Percentiles rank a stretch among this genome's conserved stretches.
Evolutionary conservation across 768 basidiomycete species (phyloP).

Genomic region (Mycena chlorophos): DNA sequence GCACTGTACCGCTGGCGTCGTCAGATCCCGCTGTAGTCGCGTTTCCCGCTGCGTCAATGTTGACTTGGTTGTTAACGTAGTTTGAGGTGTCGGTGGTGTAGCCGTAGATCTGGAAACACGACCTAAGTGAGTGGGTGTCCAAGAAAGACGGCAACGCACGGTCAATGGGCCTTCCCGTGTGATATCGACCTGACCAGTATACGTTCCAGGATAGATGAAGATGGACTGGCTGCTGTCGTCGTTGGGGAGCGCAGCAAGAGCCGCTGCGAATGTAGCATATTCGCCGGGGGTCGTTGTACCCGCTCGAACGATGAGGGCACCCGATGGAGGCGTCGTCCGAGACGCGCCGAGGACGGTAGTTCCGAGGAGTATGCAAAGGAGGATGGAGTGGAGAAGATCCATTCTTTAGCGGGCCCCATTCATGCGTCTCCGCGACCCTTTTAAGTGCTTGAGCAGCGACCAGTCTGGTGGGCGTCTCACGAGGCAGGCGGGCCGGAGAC

Average conservation of each 20-base stretch:
- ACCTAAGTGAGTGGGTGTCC: neutral
- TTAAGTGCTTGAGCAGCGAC: neutral
- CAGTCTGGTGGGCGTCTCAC: neutral
- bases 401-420: neutral
- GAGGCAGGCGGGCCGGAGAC: neutral
- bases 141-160: conserved; percentile 23
- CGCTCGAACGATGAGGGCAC: conserved; percentile 43
- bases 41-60: conserved; percentile 37
- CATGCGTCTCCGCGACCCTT: neutral
- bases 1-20: conserved; percentile 50
- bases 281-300: conserved; percentile 41
- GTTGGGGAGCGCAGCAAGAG: conserved; percentile 43
- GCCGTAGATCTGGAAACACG: conserved; percentile 38
- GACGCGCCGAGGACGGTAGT: conserved; percentile 29
- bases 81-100: conserved; percentile 42
- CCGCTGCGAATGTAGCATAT: conserved; percentile 40
- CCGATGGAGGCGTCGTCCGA: conserved; percentile 44
- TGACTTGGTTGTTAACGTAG: conserved; percentile 42
- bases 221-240: conserved; percentile 40
- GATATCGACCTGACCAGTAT: conserved; percentile 46
- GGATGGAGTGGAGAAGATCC: neutral
- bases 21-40: conserved; percentile 42
- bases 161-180: conserved; percentile 46
- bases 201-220: conserved; percentile 51
- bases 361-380: neutral